Base-by-base conservation (phyloP, 768 basidiomycete genomes). In the Tulasnella sp. region DNA sequence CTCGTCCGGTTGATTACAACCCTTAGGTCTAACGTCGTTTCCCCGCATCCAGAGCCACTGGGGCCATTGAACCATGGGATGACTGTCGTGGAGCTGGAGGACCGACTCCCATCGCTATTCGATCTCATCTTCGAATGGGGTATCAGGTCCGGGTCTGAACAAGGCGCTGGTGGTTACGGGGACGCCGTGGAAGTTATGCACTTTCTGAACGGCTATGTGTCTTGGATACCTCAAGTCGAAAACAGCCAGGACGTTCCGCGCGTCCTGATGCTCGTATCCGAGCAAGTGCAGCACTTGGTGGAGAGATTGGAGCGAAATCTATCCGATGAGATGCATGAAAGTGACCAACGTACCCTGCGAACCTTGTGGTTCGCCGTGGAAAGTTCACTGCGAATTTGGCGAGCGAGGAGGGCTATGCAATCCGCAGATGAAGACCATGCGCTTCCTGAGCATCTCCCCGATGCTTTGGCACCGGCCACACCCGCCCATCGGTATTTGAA, bases 311-410 rank as follows among this genome's bases (percentile, higher is more conserved):
- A 84, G 2, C 81, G 84, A 86, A 71, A 86, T 87, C 80, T 78
- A 81, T 3, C 84, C 87, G 29, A 85, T 85, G 39, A 32, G 26
- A 39, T 26, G 29, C 55, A 57, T 0, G 42, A 44, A 44, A 44
- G n/a, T 7, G n/a, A 39, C 29, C 35, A 70, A 6, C 69, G 39
- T n/a, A 42, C 40, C 3, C 83, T 91, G 61, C 82, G 85, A 13
- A 80, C 87, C n/a, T 85, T 86, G 44, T 94, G 92, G 92, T 91
- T 91, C 82, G 81, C 86, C 3, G 84, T 93, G 42, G 92, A 92
- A 81, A 76, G 91, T 26, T 84, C 87, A 3, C 84, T 84, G 46
- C 87, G 90, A 23, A 78, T 87, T 32, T 83, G 83, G 13, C 83
- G 82, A 57, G 81, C 80, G 42, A 81, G 83, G 57, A 16, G 42